phyloP scores from a whole-genome alignment of 805 yeast species.

The Candida xyloterini region DNA sequence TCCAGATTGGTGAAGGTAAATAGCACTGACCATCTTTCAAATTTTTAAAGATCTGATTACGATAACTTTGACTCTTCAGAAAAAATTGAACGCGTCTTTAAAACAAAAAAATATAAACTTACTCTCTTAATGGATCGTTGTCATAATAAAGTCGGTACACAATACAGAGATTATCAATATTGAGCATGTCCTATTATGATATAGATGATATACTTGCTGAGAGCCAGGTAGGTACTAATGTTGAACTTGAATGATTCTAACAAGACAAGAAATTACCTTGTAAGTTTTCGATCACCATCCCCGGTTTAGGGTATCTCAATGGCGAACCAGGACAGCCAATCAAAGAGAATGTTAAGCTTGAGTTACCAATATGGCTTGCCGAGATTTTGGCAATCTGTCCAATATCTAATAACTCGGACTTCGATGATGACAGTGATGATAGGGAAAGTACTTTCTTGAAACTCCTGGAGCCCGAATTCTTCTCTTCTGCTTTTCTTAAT shows the following conservation, averaged over 20 bases:
- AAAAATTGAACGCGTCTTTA: no score
- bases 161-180: neutral
- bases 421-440: conserved; percentile 33
- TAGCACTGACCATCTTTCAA: neutral
- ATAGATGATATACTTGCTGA: conserved; percentile 74
- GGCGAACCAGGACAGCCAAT: conserved; percentile 68
- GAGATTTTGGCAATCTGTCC: conserved; percentile 61
- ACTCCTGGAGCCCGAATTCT: conserved; percentile 67
- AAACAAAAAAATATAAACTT: no score
- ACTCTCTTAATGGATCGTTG: neutral
- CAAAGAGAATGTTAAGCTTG: conserved; percentile 58
- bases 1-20: neutral
- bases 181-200: conserved; percentile 53
- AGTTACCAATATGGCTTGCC: conserved; percentile 88
- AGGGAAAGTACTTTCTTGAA: conserved; percentile 55
- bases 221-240: conserved; percentile 41
- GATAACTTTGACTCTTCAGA: neutral
- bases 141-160: neutral
- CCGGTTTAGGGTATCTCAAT: conserved; percentile 84
- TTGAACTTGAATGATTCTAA: neutral
- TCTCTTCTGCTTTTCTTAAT: conserved; percentile 63
- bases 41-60: neutral
- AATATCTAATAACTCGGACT: conserved; percentile 25
- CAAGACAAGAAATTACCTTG: conserved; percentile 61
- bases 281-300: conserved; percentile 70